These are phyloP conservation scores for Graphiopsis chlorocephala DNA, from an alignment of 2,329 filamentous ascomycete species.

Conservation along the genomic window DNA sequence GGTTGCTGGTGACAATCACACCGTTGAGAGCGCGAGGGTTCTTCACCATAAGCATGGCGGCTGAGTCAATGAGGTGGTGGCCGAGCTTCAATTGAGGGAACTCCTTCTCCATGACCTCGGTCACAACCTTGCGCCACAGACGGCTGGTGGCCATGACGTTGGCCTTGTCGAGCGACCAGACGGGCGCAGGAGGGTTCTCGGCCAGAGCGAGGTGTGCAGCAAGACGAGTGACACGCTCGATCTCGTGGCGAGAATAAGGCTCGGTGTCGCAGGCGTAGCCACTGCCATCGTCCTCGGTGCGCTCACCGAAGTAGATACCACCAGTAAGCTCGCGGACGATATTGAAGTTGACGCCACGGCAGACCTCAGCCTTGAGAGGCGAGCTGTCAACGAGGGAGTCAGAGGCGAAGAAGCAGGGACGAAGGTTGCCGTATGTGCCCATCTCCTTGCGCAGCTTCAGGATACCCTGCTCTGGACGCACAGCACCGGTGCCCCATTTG, in stretches of 20 bases:
- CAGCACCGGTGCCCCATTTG: conserved; percentile 86
- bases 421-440: conserved; percentile 89
- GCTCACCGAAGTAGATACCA: conserved; percentile 92
- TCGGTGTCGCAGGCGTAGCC: conserved; percentile 79
- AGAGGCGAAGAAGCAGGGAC: conserved; percentile 92
- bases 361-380: conserved; percentile 81
- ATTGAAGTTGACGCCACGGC: conserved; percentile 84
- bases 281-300: conserved; percentile 74
- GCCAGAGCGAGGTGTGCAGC: conserved; percentile 78
- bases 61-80: conserved; percentile 91
- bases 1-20: conserved; percentile 85
- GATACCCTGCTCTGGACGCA: conserved; percentile 90
- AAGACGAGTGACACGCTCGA: conserved; percentile 82
- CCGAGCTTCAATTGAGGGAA: conserved; percentile 81
- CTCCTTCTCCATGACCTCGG: conserved; percentile 80
- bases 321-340: conserved; percentile 89
- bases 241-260: conserved; percentile 78
- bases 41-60: conserved; percentile 98
- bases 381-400: conserved; percentile 79
- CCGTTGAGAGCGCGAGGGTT: conserved; percentile 85
- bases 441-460: conserved; percentile 90
- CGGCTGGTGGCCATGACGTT: conserved; percentile 90
- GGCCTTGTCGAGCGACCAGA: conserved; percentile 91
- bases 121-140: conserved; percentile 84
- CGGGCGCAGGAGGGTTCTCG: conserved; percentile 55